Conservation (phyloP, 345 rosid species). For the Dimocarpus longan region DNA sequence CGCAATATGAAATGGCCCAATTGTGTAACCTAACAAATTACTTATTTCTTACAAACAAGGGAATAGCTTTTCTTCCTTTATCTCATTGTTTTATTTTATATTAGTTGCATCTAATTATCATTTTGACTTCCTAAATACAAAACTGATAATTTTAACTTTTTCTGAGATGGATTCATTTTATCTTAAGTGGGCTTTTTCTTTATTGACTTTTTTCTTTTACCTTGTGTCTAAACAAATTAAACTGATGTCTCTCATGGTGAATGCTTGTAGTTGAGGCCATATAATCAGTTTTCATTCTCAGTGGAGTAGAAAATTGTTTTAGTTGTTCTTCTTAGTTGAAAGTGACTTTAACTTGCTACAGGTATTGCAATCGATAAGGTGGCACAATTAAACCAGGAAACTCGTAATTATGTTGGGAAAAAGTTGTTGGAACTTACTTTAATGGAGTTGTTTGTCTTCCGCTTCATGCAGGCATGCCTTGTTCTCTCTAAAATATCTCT, state of each 20-base stretch:
- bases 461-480: slow-evolving; percentile 77
- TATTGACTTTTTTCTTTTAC: background rate
- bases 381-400: slow-evolving; percentile 70
- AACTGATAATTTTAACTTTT: background rate
- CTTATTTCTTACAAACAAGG: background rate
- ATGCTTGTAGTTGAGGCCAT: background rate
- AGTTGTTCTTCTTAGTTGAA: slow-evolving; percentile 12
- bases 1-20: background rate
- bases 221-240: background rate
- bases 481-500: background rate
- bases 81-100: background rate
- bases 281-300: background rate
- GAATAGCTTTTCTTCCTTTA: background rate
- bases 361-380: slow-evolving; percentile 93
- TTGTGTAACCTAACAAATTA: background rate
- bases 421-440: slow-evolving; percentile 88
- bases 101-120: slow-evolving; percentile 5
- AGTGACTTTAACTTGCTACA: slow-evolving; percentile 32
- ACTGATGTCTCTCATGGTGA: slow-evolving; percentile 1
- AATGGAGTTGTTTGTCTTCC: slow-evolving; percentile 82
- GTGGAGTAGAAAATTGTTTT: background rate
- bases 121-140: background rate
- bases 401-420: slow-evolving; percentile 75
- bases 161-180: background rate
- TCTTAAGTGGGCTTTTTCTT: background rate